These are phyloP conservation scores for Fagus crenata DNA, from an alignment of 306 rosid species.

Conservation along the genomic window DNA sequence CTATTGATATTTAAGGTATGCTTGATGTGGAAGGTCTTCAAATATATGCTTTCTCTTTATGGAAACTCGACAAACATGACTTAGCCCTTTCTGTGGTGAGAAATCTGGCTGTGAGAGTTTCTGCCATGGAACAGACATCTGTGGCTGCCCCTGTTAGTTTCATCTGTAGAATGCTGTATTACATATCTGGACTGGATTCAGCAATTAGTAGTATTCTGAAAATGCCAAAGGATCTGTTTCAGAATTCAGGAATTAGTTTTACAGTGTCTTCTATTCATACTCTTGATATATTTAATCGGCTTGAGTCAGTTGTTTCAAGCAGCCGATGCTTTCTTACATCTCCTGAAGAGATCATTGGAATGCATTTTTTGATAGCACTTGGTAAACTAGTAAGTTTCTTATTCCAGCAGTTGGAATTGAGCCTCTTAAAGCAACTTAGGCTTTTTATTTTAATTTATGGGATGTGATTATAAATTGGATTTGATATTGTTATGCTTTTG, in stretches of 20 bases:
- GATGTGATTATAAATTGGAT: not conserved
- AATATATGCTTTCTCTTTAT: conserved; percentile 72
- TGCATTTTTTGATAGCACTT: conserved; percentile 78
- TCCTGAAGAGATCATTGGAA: conserved; percentile 65
- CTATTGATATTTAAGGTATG: conserved; percentile 51
- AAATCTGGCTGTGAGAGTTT: conserved; percentile 53
- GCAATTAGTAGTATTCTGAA: conserved; percentile 54
- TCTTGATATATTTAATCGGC: conserved; percentile 59
- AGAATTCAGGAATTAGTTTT: conserved; percentile 68
- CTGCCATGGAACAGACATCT: conserved; percentile 53
- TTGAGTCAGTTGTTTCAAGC: conserved; percentile 59
- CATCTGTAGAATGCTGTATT: conserved; percentile 67
- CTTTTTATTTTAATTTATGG: not conserved
- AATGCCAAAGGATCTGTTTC: conserved; percentile 78
- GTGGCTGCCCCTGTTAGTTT: conserved; percentile 60
- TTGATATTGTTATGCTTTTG: conserved; percentile 13
- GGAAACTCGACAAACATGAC: conserved; percentile 74
- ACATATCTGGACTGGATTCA: conserved; percentile 66
- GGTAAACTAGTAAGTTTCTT: conserved; percentile 71
- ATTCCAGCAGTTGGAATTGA: conserved; percentile 9
- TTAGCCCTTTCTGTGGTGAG: conserved; percentile 60
- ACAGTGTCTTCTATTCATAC: conserved; percentile 77
- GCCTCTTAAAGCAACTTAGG: conserved; percentile 13
- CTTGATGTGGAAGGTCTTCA: conserved; percentile 76
- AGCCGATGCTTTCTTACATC: conserved; percentile 49